Conservation (phyloP, 805 yeast species). For the Teunomyces cretensis region DNA sequence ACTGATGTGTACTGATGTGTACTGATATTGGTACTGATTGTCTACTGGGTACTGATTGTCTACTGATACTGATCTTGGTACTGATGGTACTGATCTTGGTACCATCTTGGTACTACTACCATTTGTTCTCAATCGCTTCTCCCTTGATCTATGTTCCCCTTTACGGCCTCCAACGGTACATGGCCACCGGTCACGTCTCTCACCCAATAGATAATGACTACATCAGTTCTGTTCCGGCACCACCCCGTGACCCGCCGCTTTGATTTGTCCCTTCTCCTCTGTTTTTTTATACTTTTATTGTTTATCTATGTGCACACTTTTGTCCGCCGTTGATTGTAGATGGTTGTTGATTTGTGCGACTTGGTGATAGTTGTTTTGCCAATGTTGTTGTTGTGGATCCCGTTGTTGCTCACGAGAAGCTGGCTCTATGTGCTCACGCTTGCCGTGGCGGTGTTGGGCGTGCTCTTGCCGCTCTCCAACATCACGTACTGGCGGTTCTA, state of each 20-base stretch:
- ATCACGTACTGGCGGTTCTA: constrained; percentile 37
- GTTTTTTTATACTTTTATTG: constrained; percentile 3
- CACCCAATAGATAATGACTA: background rate
- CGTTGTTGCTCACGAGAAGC: constrained; percentile 20
- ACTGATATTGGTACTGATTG: no score
- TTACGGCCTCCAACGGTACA: no score
- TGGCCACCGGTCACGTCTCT: no score
- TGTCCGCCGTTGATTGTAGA: background rate
- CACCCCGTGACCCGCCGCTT: background rate
- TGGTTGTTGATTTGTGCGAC: background rate
- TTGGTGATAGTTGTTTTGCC: no score
- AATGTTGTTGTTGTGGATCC: constrained; percentile 8
- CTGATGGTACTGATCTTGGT: no score
- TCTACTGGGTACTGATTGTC: no score
- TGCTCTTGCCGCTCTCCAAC: constrained; percentile 36
- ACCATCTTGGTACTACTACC: no score
- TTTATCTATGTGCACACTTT: constrained; percentile 3
- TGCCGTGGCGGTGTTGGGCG: constrained; percentile 18
- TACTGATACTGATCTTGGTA: no score
- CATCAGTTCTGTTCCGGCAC: background rate
- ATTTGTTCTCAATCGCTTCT: no score
- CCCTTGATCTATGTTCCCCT: no score
- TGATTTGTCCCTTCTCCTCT: background rate
- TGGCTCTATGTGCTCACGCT: constrained; percentile 22
- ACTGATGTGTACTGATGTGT: no score